These are phyloP conservation scores for Ormosia semicastrata DNA, from an alignment of 306 rosid species.

Conservation along the genomic window DNA sequence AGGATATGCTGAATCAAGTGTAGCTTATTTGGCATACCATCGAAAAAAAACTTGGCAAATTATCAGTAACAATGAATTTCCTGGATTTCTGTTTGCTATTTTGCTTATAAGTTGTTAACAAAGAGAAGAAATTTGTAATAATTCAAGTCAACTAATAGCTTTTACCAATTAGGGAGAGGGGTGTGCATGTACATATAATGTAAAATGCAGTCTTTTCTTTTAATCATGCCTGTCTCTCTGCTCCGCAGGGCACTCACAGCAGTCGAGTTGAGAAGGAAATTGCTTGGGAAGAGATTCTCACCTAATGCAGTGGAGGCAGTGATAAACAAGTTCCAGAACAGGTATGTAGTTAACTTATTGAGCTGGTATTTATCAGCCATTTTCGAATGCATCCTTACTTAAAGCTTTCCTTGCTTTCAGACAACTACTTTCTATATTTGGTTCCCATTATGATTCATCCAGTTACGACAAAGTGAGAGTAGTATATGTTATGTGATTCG, in stretches of 20 bases:
- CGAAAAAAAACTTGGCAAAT: neutral
- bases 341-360: slow-evolving; percentile 40
- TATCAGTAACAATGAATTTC: neutral
- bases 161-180: neutral
- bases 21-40: slow-evolving; percentile 8
- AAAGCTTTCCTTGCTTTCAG: neutral
- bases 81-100: neutral
- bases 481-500: neutral
- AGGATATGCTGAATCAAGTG: neutral
- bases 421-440: neutral
- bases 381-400: neutral
- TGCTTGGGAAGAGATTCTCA: slow-evolving; percentile 60
- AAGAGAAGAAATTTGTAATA: neutral
- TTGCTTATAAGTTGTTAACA: neutral
- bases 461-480: neutral
- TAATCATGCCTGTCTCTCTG: slow-evolving; percentile 13
- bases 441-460: neutral
- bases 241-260: slow-evolving; percentile 75
- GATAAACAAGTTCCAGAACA: slow-evolving; percentile 58
- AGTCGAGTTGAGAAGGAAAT: slow-evolving; percentile 71
- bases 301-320: slow-evolving; percentile 56
- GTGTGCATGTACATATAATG: neutral
- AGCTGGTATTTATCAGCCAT: slow-evolving; percentile 9
- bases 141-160: slow-evolving; percentile 6
- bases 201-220: neutral